phyloP scores from a whole-genome alignment of 192 early-diverging fungal species.

The Umbelopsis vinacea region DNA sequence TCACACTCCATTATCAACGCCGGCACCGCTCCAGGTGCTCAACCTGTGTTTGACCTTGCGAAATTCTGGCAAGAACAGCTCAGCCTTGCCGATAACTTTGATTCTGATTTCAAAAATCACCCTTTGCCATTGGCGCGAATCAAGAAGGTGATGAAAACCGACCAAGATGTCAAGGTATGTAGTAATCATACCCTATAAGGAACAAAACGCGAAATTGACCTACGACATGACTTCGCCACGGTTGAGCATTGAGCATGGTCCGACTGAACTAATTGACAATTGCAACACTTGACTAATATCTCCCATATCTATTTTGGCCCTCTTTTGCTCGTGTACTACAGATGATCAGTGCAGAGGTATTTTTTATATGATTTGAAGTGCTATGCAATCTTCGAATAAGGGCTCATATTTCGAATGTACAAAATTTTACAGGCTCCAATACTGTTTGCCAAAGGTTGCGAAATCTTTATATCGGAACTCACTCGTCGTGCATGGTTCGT shows the following conservation, averaged over 20 bases:
- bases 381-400: conserved; percentile 4
- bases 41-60: conserved; percentile 46
- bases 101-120: conserved; percentile 90
- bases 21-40: conserved; percentile 35
- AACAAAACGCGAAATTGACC: neutral
- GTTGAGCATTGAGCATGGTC: neutral
- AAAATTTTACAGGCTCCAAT: conserved; percentile 85
- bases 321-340: conserved; percentile 25
- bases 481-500: conserved; percentile 76
- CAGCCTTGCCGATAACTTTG: conserved; percentile 62
- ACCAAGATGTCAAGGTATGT: conserved; percentile 89
- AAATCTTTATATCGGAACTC: conserved; percentile 95
- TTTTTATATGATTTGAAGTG: neutral
- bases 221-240: no score
- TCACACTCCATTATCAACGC: conserved; percentile 18
- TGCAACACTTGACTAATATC: neutral
- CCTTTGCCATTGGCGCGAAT: conserved; percentile 91
- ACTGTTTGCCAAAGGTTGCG: conserved; percentile 95
- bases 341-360: conserved; percentile 69
- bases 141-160: conserved; percentile 99
- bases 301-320: neutral
- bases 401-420: conserved; percentile 44
- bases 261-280: neutral
- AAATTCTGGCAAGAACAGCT: conserved; percentile 78
- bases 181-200: neutral